Base-by-base conservation (phyloP, 163 green algal species). In the Chlamydomonas reinhardtii region DNA sequence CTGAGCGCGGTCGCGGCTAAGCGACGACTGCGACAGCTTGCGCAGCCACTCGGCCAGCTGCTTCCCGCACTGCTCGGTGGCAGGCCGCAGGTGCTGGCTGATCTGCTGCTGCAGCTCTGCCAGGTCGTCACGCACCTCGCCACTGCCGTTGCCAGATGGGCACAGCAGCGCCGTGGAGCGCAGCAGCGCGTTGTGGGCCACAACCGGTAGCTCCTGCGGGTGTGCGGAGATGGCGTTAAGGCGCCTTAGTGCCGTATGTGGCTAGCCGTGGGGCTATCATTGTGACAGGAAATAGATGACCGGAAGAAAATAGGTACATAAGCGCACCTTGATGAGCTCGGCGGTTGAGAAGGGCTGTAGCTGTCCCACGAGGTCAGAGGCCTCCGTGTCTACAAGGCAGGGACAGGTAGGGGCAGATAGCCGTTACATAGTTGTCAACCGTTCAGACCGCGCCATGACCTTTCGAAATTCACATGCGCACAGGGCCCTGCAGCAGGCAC, bases 361-460 rank as follows among this genome's bases (percentile, higher is more conserved):
- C 74, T 88, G 78, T 4, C 88, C 88, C 52, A 92, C 68, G n/a
- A 92, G 35, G 71, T 89, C 84, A 25, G 32, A 72, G 29, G 74
- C 78, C 68, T 92, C 88, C 16, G 78, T 88, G 19, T 92, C 84
- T 89, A 77, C 34, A 66, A 35, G 70, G n/a, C n/a, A n/a, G n/a
- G n/a, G n/a, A n/a, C n/a, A n/a, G n/a, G n/a, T n/a, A n/a, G n/a
- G n/a, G n/a, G n/a, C n/a, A n/a, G n/a, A n/a, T n/a, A n/a, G n/a
- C n/a, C n/a, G n/a, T n/a, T n/a, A n/a, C n/a, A n/a, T n/a, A n/a
- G n/a, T n/a, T n/a, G n/a, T n/a, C n/a, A n/a, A n/a, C n/a, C n/a
- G n/a, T n/a, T n/a, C n/a, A n/a, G n/a, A n/a, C n/a, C n/a, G n/a
- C n/a, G n/a, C n/a, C n/a, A n/a, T n/a, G n/a, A n/a, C n/a, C n/a